Conservation (phyloP, 2,329 filamentous ascomycete genomes). For the Volutella citrinella region DNA sequence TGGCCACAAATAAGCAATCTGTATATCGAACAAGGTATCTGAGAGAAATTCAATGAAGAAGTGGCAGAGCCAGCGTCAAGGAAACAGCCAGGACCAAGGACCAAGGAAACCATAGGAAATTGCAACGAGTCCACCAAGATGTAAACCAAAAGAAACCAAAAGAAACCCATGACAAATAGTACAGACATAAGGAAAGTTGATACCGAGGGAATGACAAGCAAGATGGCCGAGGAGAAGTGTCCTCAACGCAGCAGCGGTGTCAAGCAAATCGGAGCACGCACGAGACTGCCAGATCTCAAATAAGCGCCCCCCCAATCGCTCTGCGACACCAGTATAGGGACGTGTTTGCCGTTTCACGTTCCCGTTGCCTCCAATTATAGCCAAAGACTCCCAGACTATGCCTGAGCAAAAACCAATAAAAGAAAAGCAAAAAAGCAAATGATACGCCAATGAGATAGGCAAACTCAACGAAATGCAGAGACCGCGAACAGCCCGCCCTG, state of each 20-base stretch:
- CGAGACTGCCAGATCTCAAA: slow-evolving; percentile 27
- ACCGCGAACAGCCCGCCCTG: slow-evolving; percentile 34
- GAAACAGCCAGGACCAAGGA: slow-evolving; percentile 21
- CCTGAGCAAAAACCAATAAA: too few relatives aligned
- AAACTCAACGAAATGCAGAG: slow-evolving; percentile 16
- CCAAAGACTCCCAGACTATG: slow-evolving; percentile 24
- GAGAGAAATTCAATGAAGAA: slow-evolving; percentile 31
- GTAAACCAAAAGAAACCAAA: too few relatives aligned
- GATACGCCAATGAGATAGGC: slow-evolving; percentile 11
- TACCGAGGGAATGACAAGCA: too few relatives aligned
- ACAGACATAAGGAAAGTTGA: too few relatives aligned
- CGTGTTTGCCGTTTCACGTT: slow-evolving; percentile 24
- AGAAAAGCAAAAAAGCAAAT: slow-evolving; percentile 13
- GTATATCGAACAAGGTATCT: slow-evolving; percentile 63
- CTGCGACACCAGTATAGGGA: slow-evolving; percentile 26
- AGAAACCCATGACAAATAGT: too few relatives aligned
- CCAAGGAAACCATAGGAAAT: slow-evolving; percentile 30
- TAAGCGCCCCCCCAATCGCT: slow-evolving; percentile 29
- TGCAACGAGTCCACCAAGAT: slow-evolving; percentile 3
- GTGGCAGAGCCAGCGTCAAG: slow-evolving; percentile 17
- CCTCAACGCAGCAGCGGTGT: too few relatives aligned
- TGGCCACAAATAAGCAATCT: slow-evolving; percentile 31
- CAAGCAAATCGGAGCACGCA: too few relatives aligned
- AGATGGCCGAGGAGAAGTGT: too few relatives aligned
- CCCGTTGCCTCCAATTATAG: slow-evolving; percentile 26